A percentile compares a stretch with the other conserved stretches of the same genome.
Conservation (phyloP, 106 monocot genomes). For the Platanthera guangdongensis region DNA sequence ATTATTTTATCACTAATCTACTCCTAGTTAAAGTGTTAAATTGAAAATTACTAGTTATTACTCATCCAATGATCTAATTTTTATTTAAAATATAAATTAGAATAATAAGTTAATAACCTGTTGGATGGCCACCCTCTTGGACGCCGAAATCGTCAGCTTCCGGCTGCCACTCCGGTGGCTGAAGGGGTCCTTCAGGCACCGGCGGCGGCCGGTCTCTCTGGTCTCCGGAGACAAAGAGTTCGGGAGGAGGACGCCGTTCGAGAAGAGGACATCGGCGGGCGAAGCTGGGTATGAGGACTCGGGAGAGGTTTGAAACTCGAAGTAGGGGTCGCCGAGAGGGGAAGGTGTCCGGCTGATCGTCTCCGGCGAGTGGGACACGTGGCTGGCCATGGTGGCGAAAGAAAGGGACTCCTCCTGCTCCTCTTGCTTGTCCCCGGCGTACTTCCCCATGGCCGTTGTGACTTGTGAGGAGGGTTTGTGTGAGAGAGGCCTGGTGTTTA, state of each 20-base stretch:
- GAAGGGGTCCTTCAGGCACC: background rate
- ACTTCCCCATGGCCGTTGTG: background rate
- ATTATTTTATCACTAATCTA: too few species aligned
- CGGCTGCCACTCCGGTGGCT: background rate
- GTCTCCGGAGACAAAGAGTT: background rate
- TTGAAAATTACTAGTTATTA: too few species aligned
- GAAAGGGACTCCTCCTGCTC: slow-evolving; percentile 5
- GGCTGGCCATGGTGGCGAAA: background rate
- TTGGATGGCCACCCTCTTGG: slow-evolving; percentile 4
- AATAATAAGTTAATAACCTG: background rate
- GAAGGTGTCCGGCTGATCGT: background rate
- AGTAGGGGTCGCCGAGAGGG: background rate
- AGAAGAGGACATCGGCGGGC: slow-evolving; percentile 3
- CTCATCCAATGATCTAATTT: too few species aligned
- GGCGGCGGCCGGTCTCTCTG: background rate
- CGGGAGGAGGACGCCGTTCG: background rate
- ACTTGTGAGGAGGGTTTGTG: background rate
- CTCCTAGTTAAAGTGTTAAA: too few species aligned
- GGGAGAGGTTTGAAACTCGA: slow-evolving; percentile 3
- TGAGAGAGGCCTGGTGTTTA: too few species aligned
- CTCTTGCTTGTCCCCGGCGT: background rate
- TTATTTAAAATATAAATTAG: background rate
- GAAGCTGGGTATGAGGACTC: background rate
- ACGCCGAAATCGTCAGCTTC: background rate
- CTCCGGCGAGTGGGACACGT: background rate